Evolutionary conservation across 106 monocot species (phyloP), one percentile per base, ranked within the genome.

Genomic region (Platanthera guangdongensis): DNA sequence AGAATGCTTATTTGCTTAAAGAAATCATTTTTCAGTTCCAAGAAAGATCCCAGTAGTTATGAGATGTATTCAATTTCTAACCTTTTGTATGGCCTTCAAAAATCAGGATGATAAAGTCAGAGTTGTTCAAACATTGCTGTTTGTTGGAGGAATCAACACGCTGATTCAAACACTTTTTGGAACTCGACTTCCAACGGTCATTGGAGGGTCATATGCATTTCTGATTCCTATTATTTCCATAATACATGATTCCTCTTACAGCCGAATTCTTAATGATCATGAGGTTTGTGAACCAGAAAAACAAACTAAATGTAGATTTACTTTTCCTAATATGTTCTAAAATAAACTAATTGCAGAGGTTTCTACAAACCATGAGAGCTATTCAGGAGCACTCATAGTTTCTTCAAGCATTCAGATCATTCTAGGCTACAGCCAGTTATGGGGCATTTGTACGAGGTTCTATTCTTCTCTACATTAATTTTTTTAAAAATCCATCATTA

Each of bases 391-490:
- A 52, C 53, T 94, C 16, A 97, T 97, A 45, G 89, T 97, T 46
- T 85, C 97, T 68, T 97, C 97, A 52, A 89, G 93, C 84, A 89
- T 94, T 81, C 93, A 97, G 77, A 94, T 97, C 14, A 91, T 97
- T 72, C 79, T 97, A 11, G 97, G 97, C 8, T 97, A 89, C 81
- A 97, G 97, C 88, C 97, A 97, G 80, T 69, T 94, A 78, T 97
- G 97, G 97, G 97, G 97, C 13, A 89, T 97, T 47, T 97, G 85
- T 79, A 89, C 93, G 19, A 91, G 96, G 93, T 92, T 79, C n/a
- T 47, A 54, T 57, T 28, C 10, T 74, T 4, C 22, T 68, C 52
- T 5, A 25, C 21, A 50, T 50, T 49, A 13, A n/a, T 46, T 46
- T 72, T 5, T 72, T 4, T 50, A 9, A 6, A 51, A 8, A 51